A percentile compares a stretch with the other conserved stretches of the same genome.
Conservation (phyloP, 1,139 yeast species). For the Pichia sp. region DNA sequence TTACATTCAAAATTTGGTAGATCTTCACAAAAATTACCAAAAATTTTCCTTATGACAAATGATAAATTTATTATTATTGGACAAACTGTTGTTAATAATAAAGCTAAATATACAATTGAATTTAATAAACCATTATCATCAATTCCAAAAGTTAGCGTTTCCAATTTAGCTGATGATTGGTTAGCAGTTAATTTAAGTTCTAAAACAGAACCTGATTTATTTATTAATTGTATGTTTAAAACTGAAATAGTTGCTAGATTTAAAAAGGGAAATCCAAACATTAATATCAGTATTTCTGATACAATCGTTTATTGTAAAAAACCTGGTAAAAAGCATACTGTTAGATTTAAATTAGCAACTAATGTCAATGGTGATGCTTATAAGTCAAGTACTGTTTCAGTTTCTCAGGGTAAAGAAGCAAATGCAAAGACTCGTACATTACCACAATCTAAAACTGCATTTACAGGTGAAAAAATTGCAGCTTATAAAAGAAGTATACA, state of each 20-base stretch:
- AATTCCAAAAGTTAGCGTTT: conserved; percentile 61
- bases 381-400: conserved; percentile 84
- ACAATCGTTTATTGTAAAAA: conserved; percentile 82
- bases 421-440: conserved; percentile 62
- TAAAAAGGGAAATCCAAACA: conserved; percentile 52
- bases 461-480: conserved; percentile 23
- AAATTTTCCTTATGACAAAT: conserved; percentile 65
- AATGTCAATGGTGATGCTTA: conserved; percentile 63
- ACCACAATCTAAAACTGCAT: conserved; percentile 61
- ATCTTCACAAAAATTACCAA: conserved; percentile 72
- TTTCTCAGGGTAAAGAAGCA: conserved; percentile 73
- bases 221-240: conserved; percentile 75
- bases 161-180: conserved; percentile 90
- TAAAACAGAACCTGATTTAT: conserved; percentile 63
- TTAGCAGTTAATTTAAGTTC: conserved; percentile 62
- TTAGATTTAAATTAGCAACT: conserved; percentile 59
- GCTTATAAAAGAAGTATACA: conserved; percentile 22
- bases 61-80: conserved; percentile 58
- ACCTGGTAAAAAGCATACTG: conserved; percentile 72
- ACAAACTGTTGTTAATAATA: conserved; percentile 63
- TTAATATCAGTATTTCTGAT: conserved; percentile 62
- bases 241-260: conserved; percentile 83
- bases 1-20: conserved; percentile 86
- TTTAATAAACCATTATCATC: conserved; percentile 52
- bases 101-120: conserved; percentile 63